Evolutionary conservation across 2,329 filamentous ascomycete genomes (phyloP).

Genomic region (Botrytis galanthina): DNA sequence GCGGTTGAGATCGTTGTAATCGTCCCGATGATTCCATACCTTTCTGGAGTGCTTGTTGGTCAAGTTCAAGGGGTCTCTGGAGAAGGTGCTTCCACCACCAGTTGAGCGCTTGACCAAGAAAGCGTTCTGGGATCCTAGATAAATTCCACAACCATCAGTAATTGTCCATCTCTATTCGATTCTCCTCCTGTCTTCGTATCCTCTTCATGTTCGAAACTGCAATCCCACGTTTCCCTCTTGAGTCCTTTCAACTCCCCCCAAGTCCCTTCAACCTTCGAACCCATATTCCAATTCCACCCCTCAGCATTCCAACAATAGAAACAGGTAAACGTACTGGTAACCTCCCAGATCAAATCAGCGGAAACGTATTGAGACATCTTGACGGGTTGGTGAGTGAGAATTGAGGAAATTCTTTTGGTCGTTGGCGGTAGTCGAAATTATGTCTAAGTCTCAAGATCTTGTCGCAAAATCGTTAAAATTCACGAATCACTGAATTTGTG

Average conservation of each 20-base stretch:
- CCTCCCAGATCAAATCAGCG: slow-evolving; percentile 89
- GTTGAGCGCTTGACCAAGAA: slow-evolving; percentile 88
- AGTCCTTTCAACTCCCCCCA: background rate
- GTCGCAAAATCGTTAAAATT: slow-evolving; percentile 14
- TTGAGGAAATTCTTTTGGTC: slow-evolving; percentile 13
- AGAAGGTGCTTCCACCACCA: slow-evolving; percentile 82
- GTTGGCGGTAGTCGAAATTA: slow-evolving; percentile 17
- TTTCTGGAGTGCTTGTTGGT: slow-evolving; percentile 89
- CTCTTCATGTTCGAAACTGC: background rate
- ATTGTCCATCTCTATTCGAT: background rate
- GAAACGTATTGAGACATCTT: slow-evolving; percentile 67
- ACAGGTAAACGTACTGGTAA: slow-evolving; percentile 72
- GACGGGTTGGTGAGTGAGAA: slow-evolving; percentile 21
- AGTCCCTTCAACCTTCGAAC: background rate
- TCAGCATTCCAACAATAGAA: slow-evolving; percentile 5
- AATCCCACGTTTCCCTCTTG: slow-evolving; percentile 2
- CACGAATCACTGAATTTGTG: slow-evolving; percentile 15
- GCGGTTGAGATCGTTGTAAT: background rate
- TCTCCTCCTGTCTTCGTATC: background rate
- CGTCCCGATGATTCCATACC: slow-evolving; percentile 50
- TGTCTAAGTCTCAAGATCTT: slow-evolving; percentile 13
- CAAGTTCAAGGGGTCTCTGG: slow-evolving; percentile 91
- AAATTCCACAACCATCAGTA: slow-evolving; percentile 21
- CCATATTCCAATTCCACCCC: background rate
- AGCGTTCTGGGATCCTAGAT: slow-evolving; percentile 77